Evolutionary conservation across 2,329 filamentous ascomycete genomes (phyloP).

Genomic region (Colletotrichum sp.): DNA sequence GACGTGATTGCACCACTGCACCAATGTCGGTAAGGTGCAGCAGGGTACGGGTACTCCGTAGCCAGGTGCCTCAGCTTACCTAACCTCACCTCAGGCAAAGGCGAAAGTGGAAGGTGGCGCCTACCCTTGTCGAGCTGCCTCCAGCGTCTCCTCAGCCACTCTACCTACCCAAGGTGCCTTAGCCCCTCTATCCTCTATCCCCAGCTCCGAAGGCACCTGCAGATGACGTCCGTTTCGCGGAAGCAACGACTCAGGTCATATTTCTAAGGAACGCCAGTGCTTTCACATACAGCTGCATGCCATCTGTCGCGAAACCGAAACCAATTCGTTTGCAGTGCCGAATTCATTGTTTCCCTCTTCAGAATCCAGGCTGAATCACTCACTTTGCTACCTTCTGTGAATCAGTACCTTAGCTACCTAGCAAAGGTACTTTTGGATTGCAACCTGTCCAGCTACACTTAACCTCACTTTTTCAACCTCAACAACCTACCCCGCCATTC

Average conservation of each 20-base stretch:
- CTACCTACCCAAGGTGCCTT: background rate
- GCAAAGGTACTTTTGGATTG: background rate
- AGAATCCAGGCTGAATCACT: background rate
- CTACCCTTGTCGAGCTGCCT: background rate
- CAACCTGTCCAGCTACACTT: conserved; percentile 20
- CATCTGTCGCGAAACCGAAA: background rate
- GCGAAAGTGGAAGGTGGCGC: background rate
- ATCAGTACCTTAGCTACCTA: background rate
- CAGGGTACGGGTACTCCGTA: background rate
- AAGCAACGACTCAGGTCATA: conserved; percentile 9
- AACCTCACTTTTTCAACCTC: conserved; percentile 14
- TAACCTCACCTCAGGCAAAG: background rate
- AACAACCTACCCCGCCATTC: conserved; percentile 10
- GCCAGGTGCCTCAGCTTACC: background rate
- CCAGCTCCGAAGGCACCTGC: conserved; percentile 13
- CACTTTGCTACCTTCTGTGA: background rate
- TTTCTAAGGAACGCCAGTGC: background rate
- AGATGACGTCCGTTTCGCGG: conserved; percentile 15
- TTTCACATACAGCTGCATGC: background rate
- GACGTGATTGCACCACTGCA: background rate
- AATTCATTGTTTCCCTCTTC: background rate
- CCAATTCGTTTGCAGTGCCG: conserved; percentile 5
- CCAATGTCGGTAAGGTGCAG: background rate
- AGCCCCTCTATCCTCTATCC: background rate
- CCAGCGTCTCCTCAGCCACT: background rate